phyloP scores from a whole-genome alignment of 75 land plant genomes.

The Pseudotsuga menziesii region DNA sequence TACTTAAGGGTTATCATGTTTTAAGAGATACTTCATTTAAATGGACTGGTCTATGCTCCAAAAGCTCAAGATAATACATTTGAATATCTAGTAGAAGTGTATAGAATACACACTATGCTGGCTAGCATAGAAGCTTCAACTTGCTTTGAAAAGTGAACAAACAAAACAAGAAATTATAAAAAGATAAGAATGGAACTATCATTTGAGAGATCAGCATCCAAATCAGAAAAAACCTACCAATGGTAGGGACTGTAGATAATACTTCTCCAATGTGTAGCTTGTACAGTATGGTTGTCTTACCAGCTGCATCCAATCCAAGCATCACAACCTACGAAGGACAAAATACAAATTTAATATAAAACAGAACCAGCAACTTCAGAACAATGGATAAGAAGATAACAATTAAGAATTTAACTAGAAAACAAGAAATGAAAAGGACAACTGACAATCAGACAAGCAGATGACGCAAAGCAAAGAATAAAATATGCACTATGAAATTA shows the following conservation, averaged over 20 bases:
- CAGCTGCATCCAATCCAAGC: conserved; percentile 74
- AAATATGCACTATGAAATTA: too few species aligned
- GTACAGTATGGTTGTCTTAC: conserved; percentile 65
- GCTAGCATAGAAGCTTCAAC: background rate
- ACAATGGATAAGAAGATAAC: too few species aligned
- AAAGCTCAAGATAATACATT: background rate
- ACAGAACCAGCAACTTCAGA: too few species aligned
- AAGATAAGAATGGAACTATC: background rate
- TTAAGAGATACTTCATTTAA: background rate
- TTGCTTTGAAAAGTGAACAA: background rate
- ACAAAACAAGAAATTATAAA: background rate
- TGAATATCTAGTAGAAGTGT: background rate
- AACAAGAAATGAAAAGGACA: too few species aligned
- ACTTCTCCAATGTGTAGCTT: conserved; percentile 71
- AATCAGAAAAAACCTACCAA: conserved; percentile 23
- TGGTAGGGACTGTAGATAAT: conserved; percentile 57
- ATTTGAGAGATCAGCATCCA: background rate
- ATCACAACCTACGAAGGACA: conserved; percentile 46
- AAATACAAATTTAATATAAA: too few species aligned
- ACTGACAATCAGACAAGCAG: too few species aligned
- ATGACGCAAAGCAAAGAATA: too few species aligned
- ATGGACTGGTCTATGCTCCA: background rate
- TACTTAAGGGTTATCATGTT: background rate
- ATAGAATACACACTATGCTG: background rate
- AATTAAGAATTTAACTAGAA: too few species aligned